phyloP scores from a whole-genome alignment of 1,139 yeast species.

The Yarrowia galli region DNA sequence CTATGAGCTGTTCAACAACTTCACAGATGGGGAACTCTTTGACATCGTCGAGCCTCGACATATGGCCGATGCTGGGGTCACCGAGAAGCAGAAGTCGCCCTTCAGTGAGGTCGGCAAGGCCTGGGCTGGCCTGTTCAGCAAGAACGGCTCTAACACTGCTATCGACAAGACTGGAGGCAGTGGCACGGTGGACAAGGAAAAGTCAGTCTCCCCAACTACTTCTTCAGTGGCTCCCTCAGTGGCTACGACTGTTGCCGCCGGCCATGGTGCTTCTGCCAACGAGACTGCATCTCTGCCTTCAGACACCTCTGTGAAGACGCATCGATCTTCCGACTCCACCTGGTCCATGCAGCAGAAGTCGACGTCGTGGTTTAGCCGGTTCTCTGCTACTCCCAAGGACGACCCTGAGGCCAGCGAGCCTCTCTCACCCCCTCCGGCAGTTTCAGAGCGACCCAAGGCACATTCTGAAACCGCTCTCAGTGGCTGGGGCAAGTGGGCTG shows the following conservation, averaged over 20 bases:
- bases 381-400: constrained; percentile 16
- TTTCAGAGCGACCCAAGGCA: constrained; percentile 14
- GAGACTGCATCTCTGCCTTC: constrained; percentile 23
- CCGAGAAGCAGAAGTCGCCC: constrained; percentile 18
- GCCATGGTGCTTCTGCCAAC: background rate
- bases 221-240: constrained; percentile 17
- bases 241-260: constrained; percentile 29
- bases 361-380: constrained; percentile 28
- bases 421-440: constrained; percentile 4
- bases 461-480: constrained; percentile 21
- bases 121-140: constrained; percentile 21
- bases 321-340: constrained; percentile 28
- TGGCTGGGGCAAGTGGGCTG: constrained; percentile 38
- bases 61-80: constrained; percentile 48
- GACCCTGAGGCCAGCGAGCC: constrained; percentile 6
- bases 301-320: constrained; percentile 31
- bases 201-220: constrained; percentile 21
- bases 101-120: constrained; percentile 33
- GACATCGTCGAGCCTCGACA: constrained; percentile 87
- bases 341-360: constrained; percentile 20
- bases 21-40: constrained; percentile 88
- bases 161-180: constrained; percentile 2
- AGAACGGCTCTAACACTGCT: constrained; percentile 14
- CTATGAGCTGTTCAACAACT: constrained; percentile 69
- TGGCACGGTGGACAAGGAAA: background rate